These are phyloP conservation scores for Eimeria acervulina DNA, from an alignment of 169 alveolate genomes.

Conservation along the genomic window DNA sequence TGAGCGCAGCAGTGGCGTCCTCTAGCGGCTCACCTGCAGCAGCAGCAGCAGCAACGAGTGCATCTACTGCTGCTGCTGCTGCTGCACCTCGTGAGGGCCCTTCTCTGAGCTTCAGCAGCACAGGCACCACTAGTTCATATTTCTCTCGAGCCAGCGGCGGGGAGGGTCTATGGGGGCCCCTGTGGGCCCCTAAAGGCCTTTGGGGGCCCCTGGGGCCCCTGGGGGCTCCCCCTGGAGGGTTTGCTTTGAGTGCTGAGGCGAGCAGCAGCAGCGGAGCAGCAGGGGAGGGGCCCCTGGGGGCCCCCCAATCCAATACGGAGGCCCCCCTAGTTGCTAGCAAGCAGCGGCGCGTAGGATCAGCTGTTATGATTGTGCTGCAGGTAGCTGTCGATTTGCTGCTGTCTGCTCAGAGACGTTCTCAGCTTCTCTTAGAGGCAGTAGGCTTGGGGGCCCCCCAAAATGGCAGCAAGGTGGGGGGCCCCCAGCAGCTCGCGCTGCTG, in stretches of 20 bases:
- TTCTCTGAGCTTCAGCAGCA: not conserved
- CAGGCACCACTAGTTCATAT: not conserved
- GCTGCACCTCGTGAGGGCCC: not conserved
- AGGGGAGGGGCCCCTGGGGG: not conserved
- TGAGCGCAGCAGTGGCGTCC: not conserved
- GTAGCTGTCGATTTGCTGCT: constrained; percentile 6
- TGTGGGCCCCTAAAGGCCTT: not conserved
- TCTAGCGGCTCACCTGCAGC: not conserved
- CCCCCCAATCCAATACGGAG: not conserved
- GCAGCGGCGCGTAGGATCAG: not conserved
- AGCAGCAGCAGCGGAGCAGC: not conserved
- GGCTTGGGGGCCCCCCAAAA: not conserved
- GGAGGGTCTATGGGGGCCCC: constrained; percentile 24
- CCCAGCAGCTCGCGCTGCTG: not conserved
- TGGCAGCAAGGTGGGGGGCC: not conserved
- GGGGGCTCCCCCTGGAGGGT: not conserved
- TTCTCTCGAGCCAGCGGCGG: not conserved
- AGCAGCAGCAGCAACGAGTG: constrained; percentile 33
- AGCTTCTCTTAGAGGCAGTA: not conserved
- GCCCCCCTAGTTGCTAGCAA: not conserved
- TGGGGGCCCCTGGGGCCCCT: constrained; percentile 37
- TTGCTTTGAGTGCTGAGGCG: not conserved
- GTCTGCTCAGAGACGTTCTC: not conserved
- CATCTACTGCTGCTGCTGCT: not conserved
- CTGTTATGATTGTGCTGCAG: constrained; percentile 13